These are phyloP conservation scores for Wolfiporia cocos DNA, from an alignment of 1,284 basidiomycete genomes.

Conservation along the genomic window DNA sequence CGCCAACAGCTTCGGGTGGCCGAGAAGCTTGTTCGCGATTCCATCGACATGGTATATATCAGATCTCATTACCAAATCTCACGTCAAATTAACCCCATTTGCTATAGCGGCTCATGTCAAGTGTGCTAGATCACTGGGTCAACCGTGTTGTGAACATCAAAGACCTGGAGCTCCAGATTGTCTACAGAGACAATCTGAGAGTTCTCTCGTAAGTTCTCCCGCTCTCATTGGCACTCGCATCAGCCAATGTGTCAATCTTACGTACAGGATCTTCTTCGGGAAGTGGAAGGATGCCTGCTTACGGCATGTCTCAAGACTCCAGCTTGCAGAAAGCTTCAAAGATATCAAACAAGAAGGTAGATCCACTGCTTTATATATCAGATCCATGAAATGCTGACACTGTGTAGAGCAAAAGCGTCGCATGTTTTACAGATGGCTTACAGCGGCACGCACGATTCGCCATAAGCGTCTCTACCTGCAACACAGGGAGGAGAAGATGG, in stretches of 20 bases:
- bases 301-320: slow-evolving; percentile 62
- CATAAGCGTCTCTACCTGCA: slow-evolving; percentile 52
- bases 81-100: slow-evolving; percentile 8
- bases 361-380: slow-evolving; percentile 5
- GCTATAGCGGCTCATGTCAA: slow-evolving; percentile 44
- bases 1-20: slow-evolving; percentile 31
- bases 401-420: slow-evolving; percentile 56
- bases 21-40: slow-evolving; percentile 34
- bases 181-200: slow-evolving; percentile 40
- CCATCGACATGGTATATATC: slow-evolving; percentile 35
- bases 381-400: neutral
- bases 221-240: neutral
- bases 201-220: slow-evolving; percentile 38
- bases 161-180: slow-evolving; percentile 58
- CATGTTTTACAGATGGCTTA: slow-evolving; percentile 67
- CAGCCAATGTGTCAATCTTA: neutral
- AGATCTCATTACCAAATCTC: neutral
- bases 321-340: slow-evolving; percentile 76
- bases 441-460: slow-evolving; percentile 47
- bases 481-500: slow-evolving; percentile 58
- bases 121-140: slow-evolving; percentile 54
- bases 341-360: slow-evolving; percentile 71
- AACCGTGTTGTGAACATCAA: slow-evolving; percentile 68
- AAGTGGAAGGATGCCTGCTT: slow-evolving; percentile 62
- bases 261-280: slow-evolving; percentile 46